phyloP scores from a whole-genome alignment of 306 rosid species.

The Sicyos baderoa region DNA sequence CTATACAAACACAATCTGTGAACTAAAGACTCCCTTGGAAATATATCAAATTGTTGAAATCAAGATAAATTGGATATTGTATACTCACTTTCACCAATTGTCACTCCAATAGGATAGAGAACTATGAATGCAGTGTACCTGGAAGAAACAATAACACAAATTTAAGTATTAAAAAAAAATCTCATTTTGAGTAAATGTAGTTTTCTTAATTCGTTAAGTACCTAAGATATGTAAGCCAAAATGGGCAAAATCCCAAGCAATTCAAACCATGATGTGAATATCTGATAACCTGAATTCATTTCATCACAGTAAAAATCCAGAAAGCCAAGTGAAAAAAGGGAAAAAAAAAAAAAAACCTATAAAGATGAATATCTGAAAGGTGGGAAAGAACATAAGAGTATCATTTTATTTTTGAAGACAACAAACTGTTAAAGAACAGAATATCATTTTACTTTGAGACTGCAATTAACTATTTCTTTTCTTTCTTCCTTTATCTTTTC shows the following conservation, averaged over 20 bases:
- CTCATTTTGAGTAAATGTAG: background rate
- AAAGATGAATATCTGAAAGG: background rate
- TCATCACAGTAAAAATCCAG: constrained; percentile 2
- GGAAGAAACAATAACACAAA: constrained; percentile 13
- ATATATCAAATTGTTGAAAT: background rate
- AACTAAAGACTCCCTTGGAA: background rate
- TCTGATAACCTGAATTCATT: constrained; percentile 66
- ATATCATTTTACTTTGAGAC: background rate
- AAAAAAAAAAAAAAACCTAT: background rate
- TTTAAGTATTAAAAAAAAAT: background rate
- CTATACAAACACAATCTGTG: background rate
- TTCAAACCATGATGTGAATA: constrained; percentile 70
- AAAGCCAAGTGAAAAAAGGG: background rate
- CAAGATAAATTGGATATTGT: constrained; percentile 18
- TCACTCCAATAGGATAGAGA: constrained; percentile 71
- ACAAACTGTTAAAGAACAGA: too few relatives aligned
- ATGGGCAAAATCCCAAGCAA: constrained; percentile 63
- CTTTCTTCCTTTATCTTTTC: constrained; percentile 3
- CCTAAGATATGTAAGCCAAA: constrained; percentile 87
- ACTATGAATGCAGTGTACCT: constrained; percentile 88
- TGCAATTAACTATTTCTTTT: background rate
- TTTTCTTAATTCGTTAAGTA: constrained; percentile 22
- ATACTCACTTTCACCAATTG: constrained; percentile 86
- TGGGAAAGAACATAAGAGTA: background rate
- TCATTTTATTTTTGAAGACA: background rate